phyloP scores from a whole-genome alignment of 2,329 filamentous ascomycete genomes.

The Fusarium drepaniforme region DNA sequence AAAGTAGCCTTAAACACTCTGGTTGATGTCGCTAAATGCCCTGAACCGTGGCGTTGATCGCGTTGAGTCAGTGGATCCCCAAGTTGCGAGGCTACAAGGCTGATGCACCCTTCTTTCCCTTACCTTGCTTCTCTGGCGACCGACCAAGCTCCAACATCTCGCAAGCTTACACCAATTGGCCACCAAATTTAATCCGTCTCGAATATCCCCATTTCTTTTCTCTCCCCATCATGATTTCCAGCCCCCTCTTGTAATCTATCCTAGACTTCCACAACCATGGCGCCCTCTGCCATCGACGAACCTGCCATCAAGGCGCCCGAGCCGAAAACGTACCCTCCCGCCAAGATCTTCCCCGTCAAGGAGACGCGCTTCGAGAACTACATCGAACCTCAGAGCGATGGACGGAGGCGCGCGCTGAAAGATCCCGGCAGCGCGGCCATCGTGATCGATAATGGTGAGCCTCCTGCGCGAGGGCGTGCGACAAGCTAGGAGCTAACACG shows the following conservation, averaged over 20 bases:
- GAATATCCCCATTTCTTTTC: constrained; percentile 11
- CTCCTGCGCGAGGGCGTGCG: constrained; percentile 15
- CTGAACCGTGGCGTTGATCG: constrained; percentile 2
- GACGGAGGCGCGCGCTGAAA: constrained; percentile 76
- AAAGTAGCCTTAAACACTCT: not conserved
- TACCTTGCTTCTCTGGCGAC: constrained; percentile 26
- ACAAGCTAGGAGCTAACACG: constrained; percentile 34
- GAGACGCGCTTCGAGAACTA: constrained; percentile 72
- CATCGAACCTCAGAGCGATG: constrained; percentile 70
- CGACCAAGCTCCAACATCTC: constrained; percentile 35
- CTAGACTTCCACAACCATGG: constrained; percentile 53
- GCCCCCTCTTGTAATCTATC: constrained; percentile 15
- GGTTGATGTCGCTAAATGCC: not conserved
- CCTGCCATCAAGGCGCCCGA: constrained; percentile 51
- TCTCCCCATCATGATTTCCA: constrained; percentile 33
- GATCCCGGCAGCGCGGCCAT: constrained; percentile 77
- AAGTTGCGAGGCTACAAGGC: not conserved
- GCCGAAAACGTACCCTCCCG: constrained; percentile 62
- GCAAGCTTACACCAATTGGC: constrained; percentile 44
- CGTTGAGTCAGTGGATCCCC: constrained; percentile 35
- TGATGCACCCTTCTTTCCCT: constrained; percentile 29
- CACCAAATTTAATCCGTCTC: constrained; percentile 24
- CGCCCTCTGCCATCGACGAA: constrained; percentile 65
- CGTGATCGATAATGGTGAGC: constrained; percentile 95
- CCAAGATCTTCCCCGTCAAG: constrained; percentile 70